Percentiles rank a stretch among this genome's conserved stretches.
phyloP scores from a whole-genome alignment of 345 rosid genomes.

The Orychophragmus violaceus region DNA sequence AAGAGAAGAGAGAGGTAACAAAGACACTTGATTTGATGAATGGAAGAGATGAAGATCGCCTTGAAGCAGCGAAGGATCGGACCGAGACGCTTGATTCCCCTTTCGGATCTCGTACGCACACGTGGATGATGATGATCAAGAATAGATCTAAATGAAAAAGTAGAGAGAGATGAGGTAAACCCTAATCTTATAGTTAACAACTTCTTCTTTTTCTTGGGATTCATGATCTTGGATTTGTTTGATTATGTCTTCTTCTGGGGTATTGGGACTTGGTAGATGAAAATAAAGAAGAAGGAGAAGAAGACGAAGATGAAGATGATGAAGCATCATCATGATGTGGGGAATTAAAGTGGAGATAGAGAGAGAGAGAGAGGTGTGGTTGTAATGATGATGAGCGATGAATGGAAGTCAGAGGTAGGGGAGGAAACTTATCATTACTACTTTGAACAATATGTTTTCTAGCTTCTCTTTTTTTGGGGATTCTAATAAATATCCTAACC shows the following conservation, averaged over 20 bases:
- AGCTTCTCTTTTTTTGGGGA: conserved; percentile 1
- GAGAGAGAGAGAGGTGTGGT: conserved; percentile 26
- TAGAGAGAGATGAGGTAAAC: conserved; percentile 26
- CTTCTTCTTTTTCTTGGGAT: conserved; percentile 25
- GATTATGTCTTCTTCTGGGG: conserved; percentile 19
- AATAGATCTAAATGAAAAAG: conserved; percentile 25
- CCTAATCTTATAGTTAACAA: conserved; percentile 23
- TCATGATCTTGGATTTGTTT: conserved; percentile 23
- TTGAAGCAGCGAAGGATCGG: conserved; percentile 28
- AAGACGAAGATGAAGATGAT: conserved; percentile 21
- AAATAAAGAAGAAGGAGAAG: conserved; percentile 27
- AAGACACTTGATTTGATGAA: conserved; percentile 7
- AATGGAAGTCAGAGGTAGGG: conserved; percentile 31
- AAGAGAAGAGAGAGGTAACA: neutral
- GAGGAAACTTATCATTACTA: conserved; percentile 28
- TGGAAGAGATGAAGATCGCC: conserved; percentile 13
- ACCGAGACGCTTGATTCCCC: conserved; percentile 41
- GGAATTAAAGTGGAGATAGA: conserved; percentile 23
- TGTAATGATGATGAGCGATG: conserved; percentile 33
- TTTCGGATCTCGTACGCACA: conserved; percentile 31
- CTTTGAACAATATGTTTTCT: conserved; percentile 21
- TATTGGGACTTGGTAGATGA: conserved; percentile 25
- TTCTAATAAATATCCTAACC: conserved; percentile 13
- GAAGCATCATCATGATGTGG: conserved; percentile 26
- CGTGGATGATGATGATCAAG: conserved; percentile 29